phyloP scores from a whole-genome alignment of 2,329 filamentous ascomycete species.

The Hypoxylon sp. region DNA sequence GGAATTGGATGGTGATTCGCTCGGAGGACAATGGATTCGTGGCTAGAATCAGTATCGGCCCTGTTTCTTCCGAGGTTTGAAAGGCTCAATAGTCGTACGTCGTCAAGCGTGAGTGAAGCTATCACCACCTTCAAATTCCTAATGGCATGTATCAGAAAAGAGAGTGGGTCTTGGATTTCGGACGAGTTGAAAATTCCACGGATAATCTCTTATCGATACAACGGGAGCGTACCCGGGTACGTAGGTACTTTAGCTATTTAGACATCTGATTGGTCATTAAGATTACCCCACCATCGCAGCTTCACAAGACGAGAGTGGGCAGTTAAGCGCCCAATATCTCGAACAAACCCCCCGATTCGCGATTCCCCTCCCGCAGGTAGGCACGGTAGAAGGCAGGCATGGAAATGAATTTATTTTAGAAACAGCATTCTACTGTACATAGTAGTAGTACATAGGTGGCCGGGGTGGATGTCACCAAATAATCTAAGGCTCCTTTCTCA shows the following conservation, averaged over 20 bases:
- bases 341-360: no score
- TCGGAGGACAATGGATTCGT: no score
- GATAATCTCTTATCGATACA: slow-evolving; percentile 24
- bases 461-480: slow-evolving; percentile 19
- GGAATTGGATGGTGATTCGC: no score
- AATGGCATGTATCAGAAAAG: slow-evolving; percentile 15
- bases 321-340: slow-evolving; percentile 42
- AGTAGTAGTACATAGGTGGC: no score
- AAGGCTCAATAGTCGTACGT: not conserved
- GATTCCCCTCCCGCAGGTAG: slow-evolving; percentile 17
- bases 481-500: slow-evolving; percentile 5
- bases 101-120: slow-evolving; percentile 28
- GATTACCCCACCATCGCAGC: slow-evolving; percentile 41
- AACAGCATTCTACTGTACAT: slow-evolving; percentile 6
- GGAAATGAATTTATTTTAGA: slow-evolving; percentile 8
- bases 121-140: slow-evolving; percentile 31
- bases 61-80: not conserved
- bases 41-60: no score
- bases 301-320: slow-evolving; percentile 38
- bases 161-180: slow-evolving; percentile 13
- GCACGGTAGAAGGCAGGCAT: slow-evolving; percentile 3
- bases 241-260: not conserved
- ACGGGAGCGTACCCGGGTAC: not conserved
- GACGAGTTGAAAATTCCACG: slow-evolving; percentile 37
- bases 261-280: slow-evolving; percentile 23